Conservation (phyloP, 805 yeast genomes). For the Candida schatavii region DNA sequence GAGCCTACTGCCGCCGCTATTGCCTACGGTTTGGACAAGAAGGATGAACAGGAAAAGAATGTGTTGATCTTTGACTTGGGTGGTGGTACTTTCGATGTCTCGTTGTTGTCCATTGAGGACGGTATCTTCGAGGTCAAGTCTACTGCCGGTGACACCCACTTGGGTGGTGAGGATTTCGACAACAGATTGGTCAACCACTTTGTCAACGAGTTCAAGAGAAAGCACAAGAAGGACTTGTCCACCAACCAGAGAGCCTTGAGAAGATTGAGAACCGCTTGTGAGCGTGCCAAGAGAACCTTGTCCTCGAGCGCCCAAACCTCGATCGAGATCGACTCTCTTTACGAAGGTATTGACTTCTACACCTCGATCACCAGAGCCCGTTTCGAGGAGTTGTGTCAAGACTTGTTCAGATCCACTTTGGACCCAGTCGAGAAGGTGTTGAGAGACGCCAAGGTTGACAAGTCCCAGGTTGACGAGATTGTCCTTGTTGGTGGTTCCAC, state of each 20-base stretch:
- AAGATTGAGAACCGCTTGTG: slow-evolving; percentile 98
- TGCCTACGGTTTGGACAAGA: slow-evolving; percentile 32
- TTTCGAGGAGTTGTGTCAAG: slow-evolving; percentile 94
- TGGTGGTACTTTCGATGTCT: slow-evolving; percentile 50
- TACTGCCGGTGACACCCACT: slow-evolving; percentile 49
- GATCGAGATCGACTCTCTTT: slow-evolving; percentile 90
- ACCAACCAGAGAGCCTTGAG: slow-evolving; percentile 95
- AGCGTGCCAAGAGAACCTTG: slow-evolving; percentile 98
- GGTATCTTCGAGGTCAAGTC: slow-evolving; percentile 50
- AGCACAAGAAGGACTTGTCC: slow-evolving; percentile 92
- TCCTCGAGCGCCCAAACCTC: slow-evolving; percentile 95
- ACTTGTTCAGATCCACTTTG: slow-evolving; percentile 87
- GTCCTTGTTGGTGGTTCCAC: slow-evolving; percentile 98
- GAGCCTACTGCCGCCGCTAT: slow-evolving; percentile 57
- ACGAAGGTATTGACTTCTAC: slow-evolving; percentile 95
- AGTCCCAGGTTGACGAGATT: slow-evolving; percentile 86
- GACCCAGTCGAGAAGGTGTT: slow-evolving; percentile 96
- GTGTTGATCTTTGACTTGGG: slow-evolving; percentile 48
- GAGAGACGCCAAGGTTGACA: slow-evolving; percentile 86
- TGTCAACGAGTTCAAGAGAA: slow-evolving; percentile 94
- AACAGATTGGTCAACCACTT: slow-evolving; percentile 93
- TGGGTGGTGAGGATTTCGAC: slow-evolving; percentile 98
- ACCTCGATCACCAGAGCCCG: slow-evolving; percentile 96
- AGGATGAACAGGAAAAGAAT: slow-evolving; percentile 63
- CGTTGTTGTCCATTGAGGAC: slow-evolving; percentile 45